Evolutionary conservation across 1,284 basidiomycete species (phyloP).

Genomic region (Polyporus tsugae): DNA sequence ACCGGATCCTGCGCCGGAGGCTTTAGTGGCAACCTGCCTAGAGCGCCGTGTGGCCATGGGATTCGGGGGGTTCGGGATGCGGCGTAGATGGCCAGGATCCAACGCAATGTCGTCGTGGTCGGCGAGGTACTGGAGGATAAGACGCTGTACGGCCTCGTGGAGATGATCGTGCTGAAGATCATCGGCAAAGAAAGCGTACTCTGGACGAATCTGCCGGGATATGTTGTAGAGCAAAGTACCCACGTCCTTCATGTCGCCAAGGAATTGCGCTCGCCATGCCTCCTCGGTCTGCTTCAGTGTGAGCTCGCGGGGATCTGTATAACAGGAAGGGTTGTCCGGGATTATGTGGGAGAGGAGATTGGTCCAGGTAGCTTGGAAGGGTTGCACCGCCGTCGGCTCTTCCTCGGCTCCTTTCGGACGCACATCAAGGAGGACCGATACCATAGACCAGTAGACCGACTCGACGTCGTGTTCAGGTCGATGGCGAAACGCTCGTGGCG

Average conservation of each 20-base stretch:
- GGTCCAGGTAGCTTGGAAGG: no score
- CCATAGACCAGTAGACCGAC: conserved; percentile 5
- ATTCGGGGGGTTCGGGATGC: not conserved
- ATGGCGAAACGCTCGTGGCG: not conserved
- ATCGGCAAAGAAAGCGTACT: not conserved
- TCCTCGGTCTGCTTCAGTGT: not conserved
- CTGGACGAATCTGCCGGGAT: not conserved
- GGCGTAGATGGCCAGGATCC: not conserved
- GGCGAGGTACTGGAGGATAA: conserved; percentile 5
- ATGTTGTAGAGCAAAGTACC: not conserved
- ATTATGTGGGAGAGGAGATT: no score
- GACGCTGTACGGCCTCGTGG: conserved; percentile 7
- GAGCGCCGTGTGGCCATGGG: not conserved
- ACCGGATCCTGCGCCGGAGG: not conserved
- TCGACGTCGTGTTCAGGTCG: conserved; percentile 10
- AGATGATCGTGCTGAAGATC: not conserved
- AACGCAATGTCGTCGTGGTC: not conserved
- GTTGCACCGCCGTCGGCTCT: not conserved
- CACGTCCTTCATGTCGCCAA: not conserved
- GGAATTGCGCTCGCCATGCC: not conserved
- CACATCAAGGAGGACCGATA: not conserved
- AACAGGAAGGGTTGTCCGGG: not conserved
- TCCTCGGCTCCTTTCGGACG: not conserved
- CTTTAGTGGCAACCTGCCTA: not conserved
- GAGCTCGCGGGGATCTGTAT: not conserved